Evolutionary conservation across 2,329 filamentous ascomycete genomes (phyloP).

Genomic region (Lachnellula hyalina): DNA sequence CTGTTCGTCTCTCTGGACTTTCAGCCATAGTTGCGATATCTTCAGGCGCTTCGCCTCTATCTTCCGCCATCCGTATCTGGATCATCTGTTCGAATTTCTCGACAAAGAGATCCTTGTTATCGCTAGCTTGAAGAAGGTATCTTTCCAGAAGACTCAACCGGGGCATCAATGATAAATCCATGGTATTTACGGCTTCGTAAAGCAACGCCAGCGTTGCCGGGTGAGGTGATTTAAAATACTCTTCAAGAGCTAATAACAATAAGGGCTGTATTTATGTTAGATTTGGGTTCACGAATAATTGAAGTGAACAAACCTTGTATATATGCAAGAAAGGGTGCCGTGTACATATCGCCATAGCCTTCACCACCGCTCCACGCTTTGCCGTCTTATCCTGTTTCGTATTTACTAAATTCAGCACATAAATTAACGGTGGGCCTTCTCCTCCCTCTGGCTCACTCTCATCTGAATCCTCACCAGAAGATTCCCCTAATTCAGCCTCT

Average conservation of each 20-base stretch:
- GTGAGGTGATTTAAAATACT: conserved; percentile 91
- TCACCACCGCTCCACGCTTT: conserved; percentile 90
- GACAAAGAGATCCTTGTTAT: conserved; percentile 92
- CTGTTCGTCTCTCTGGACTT: conserved; percentile 37
- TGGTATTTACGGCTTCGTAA: conserved; percentile 89
- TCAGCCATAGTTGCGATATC: conserved; percentile 42
- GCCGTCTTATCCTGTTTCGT: conserved; percentile 93
- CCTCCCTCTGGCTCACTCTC: conserved; percentile 62
- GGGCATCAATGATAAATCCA: conserved; percentile 94
- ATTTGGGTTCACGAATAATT: background rate
- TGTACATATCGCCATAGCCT: conserved; percentile 98
- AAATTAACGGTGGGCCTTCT: conserved; percentile 88
- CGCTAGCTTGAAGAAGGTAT: conserved; percentile 80
- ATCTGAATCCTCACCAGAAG: conserved; percentile 47
- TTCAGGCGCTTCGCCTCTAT: conserved; percentile 39
- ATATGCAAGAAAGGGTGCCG: conserved; percentile 97
- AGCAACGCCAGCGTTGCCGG: conserved; percentile 82
- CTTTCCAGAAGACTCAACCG: conserved; percentile 77
- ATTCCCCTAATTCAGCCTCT: conserved; percentile 41
- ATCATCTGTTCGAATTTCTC: conserved; percentile 98
- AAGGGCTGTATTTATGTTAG: conserved; percentile 57
- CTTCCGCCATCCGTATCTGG: conserved; percentile 70
- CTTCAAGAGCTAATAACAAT: conserved; percentile 82
- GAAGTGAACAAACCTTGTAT: conserved; percentile 66
- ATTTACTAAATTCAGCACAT: conserved; percentile 95